A percentile compares a stretch with the other conserved stretches of the same genome.
Conservation (phyloP, 2,329 filamentous ascomycete genomes). For the Claviceps quebecensis region DNA sequence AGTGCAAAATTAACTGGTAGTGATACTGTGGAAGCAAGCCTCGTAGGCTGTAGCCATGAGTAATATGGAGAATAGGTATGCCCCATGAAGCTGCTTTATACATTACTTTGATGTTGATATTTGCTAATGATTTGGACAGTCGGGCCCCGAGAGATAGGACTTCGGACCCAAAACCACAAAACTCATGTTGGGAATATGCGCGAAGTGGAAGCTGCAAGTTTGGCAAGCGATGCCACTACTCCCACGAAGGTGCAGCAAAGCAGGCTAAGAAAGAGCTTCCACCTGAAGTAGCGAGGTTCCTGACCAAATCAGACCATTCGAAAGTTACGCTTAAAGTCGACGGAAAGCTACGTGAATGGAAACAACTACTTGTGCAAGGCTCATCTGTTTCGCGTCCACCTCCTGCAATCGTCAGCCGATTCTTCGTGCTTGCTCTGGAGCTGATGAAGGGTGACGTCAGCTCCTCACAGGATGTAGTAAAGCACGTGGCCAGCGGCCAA, state of each 20-base stretch:
- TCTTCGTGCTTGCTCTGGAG: slow-evolving; percentile 10
- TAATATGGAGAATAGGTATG: background rate
- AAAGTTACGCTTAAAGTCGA: background rate
- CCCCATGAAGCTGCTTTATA: too few relatives aligned
- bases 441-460: slow-evolving; percentile 11
- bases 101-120: background rate
- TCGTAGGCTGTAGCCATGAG: background rate
- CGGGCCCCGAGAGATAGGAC: background rate
- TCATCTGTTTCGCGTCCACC: background rate
- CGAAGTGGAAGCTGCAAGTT: slow-evolving; percentile 7
- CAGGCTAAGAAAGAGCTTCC: background rate
- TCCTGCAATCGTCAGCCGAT: slow-evolving; percentile 2
- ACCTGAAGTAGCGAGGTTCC: background rate
- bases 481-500: slow-evolving; percentile 13
- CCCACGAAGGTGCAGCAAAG: background rate
- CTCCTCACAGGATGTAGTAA: slow-evolving; percentile 10
- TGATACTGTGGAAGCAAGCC: background rate
- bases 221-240: slow-evolving; percentile 6
- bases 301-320: background rate
- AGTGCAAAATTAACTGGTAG: background rate
- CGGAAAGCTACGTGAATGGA: slow-evolving; percentile 11
- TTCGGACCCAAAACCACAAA: background rate
- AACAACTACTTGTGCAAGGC: slow-evolving; percentile 5
- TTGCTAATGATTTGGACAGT: background rate
- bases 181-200: background rate